These are phyloP conservation scores for Ilyonectria mors-panacis DNA, from an alignment of 2,329 filamentous ascomycete species.

Conservation along the genomic window DNA sequence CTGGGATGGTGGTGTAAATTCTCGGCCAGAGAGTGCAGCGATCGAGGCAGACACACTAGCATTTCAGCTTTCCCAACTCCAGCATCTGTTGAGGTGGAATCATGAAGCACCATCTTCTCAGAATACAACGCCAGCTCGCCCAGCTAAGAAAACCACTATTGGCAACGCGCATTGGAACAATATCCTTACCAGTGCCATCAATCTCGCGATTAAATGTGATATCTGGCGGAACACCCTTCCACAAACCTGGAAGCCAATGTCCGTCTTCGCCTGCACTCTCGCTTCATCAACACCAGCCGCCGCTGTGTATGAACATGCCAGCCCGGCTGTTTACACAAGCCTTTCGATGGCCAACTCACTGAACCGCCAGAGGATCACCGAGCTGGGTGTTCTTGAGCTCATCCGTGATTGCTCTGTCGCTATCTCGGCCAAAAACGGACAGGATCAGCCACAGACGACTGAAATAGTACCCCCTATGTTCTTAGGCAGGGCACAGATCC, in stretches of 20 bases:
- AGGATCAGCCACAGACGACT: neutral
- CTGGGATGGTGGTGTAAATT: neutral
- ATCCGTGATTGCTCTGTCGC: neutral
- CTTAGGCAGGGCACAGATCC: constrained; percentile 8
- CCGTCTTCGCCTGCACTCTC: neutral
- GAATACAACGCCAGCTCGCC: no score
- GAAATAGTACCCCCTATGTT: neutral
- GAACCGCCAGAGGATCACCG: constrained; percentile 14
- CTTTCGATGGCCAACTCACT: constrained; percentile 1
- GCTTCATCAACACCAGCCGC: constrained; percentile 2
- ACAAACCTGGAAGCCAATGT: constrained; percentile 7
- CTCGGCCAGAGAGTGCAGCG: neutral
- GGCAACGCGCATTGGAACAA: neutral
- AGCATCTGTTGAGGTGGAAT: neutral
- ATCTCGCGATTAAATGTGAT: constrained; percentile 6
- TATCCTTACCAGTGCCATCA: neutral
- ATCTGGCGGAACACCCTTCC: constrained; percentile 12
- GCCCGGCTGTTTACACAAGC: constrained; percentile 6
- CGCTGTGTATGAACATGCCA: constrained; percentile 3
- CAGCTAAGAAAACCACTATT: neutral
- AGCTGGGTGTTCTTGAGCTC: constrained; percentile 1
- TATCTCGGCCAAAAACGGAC: neutral
- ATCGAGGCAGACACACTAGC: constrained; percentile 13
- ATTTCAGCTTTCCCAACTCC: constrained; percentile 7
- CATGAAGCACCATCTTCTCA: neutral